Evolutionary conservation across 495 filamentous ascomycete species (phyloP), one percentile per base, ranked within the genome.

Genomic region (Aspergillus incahuasiensis): DNA sequence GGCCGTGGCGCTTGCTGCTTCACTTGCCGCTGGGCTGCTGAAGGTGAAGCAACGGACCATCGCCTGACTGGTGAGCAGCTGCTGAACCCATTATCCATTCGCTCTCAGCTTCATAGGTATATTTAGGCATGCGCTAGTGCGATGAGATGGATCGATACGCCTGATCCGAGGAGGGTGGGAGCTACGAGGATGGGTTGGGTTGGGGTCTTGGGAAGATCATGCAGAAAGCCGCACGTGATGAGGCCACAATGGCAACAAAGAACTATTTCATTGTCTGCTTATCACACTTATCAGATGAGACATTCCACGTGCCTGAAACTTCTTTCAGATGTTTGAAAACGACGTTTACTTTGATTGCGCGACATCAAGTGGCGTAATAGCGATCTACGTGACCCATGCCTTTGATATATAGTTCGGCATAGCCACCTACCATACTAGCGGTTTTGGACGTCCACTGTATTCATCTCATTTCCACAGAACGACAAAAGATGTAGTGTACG

Each of bases 1-100:
- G 24, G 12, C 25, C 30, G 47, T 18, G 40, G 42, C 57, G 40
- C 51, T 55, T 51, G 38, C 25, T 55, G 57, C 54, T 59, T 48
- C 45, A 55, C 42, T 54, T 59, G 45, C 20, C 49, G 58, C 50
- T 32, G 8, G 34, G 28, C 19, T 46, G 30, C 43, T 15, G 40
- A 35, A 56, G 48, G 48, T 48, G 30, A 25, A 46, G 39, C 9
- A n/a, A 18, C 34, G 24, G 24, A 20, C n/a, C 12, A 32, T 42
- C 16, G 38, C 7, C 24, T 50, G 32, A 56, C 46, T 56, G 54
- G 54, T 19, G 13, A 25, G 43, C 24, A 39, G 21, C 12, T 48
- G 40, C 46, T 50, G 13, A 5, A 44, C 5, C 15, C 25, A 6
- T 40, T 41, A 34, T 25, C 35, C 46, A 32, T 18, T n/a, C 5